Conservation (phyloP, 176 grass and related monocot genomes). For the Triticum monococcum region DNA sequence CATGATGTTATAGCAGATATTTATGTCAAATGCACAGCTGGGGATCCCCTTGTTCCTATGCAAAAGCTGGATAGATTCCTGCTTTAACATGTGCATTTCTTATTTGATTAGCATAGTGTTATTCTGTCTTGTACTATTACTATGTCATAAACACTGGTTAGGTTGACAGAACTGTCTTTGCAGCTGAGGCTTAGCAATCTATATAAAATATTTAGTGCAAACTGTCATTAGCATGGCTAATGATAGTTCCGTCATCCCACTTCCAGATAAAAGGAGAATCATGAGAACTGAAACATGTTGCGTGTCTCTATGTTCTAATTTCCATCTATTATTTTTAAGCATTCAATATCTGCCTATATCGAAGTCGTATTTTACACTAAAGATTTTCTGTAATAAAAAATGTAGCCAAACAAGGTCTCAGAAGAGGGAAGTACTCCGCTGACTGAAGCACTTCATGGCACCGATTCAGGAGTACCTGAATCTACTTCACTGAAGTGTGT, state of each 20-base stretch:
- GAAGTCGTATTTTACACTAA: not conserved
- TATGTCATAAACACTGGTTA: not conserved
- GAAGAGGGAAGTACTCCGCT: not conserved
- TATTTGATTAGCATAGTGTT: not conserved
- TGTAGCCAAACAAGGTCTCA: not conserved
- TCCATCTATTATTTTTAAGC: not conserved
- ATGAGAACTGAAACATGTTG: not conserved
- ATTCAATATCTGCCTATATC: not conserved
- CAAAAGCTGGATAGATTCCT: not conserved
- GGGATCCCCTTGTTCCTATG: not conserved
- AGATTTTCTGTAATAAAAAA: not conserved
- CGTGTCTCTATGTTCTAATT: not conserved
- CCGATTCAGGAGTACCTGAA: not conserved
- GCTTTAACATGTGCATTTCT: not conserved
- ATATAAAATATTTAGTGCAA: not conserved
- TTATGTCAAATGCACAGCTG: not conserved
- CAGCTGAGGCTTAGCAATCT: not conserved
- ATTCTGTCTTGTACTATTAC: not conserved
- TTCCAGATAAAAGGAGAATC: not conserved
- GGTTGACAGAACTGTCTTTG: not conserved
- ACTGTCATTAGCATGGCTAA: not conserved
- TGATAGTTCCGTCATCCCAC: not conserved
- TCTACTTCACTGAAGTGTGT: not conserved
- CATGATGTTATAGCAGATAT: constrained; percentile 35
- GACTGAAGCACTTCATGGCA: not conserved